Percentiles rank a stretch among this genome's conserved stretches.
These are phyloP conservation scores for Boletellus sp. DNA, from an alignment of 768 basidiomycete genomes.

Conservation along the genomic window DNA sequence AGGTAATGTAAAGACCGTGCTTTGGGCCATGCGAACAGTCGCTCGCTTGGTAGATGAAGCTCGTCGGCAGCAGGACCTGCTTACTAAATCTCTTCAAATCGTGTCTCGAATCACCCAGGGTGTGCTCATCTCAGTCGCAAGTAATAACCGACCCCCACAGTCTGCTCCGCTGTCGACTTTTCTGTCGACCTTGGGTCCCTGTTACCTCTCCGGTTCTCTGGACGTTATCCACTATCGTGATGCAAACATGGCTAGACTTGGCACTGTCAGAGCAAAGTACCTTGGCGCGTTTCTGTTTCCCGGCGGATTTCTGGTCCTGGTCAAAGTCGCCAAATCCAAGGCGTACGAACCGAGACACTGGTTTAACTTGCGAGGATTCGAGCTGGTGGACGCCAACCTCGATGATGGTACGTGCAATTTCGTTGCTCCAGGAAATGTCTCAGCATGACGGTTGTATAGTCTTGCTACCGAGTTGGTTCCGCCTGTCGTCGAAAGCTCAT, in stretches of 20 bases:
- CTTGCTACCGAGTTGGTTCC: constrained; percentile 77
- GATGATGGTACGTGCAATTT: constrained; percentile 66
- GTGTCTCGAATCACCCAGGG: constrained; percentile 56
- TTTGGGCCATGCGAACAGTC: constrained; percentile 71
- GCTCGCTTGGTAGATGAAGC: constrained; percentile 82
- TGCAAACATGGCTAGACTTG: constrained; percentile 38
- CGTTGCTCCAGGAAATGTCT: not conserved
- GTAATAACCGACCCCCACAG: constrained; percentile 28
- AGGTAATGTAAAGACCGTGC: constrained; percentile 38
- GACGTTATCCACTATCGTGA: constrained; percentile 77
- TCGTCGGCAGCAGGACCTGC: constrained; percentile 58
- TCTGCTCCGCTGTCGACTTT: constrained; percentile 51
- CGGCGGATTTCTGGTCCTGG: constrained; percentile 82
- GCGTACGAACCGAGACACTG: constrained; percentile 86
- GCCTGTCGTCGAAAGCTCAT: constrained; percentile 63
- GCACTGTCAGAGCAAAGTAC: constrained; percentile 75
- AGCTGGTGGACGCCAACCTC: constrained; percentile 62
- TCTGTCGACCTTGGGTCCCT: constrained; percentile 71
- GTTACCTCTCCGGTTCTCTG: constrained; percentile 77
- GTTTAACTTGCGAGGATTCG: constrained; percentile 74
- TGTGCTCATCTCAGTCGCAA: constrained; percentile 27
- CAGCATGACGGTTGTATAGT: constrained; percentile 41
- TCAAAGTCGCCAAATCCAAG: constrained; percentile 78
- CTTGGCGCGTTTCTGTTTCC: constrained; percentile 86
- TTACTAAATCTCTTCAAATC: constrained; percentile 64